Percentiles rank a stretch among this genome's conserved stretches.
These are phyloP conservation scores for Sutorius australiensis DNA, from an alignment of 768 basidiomycete genomes.

Conservation along the genomic window DNA sequence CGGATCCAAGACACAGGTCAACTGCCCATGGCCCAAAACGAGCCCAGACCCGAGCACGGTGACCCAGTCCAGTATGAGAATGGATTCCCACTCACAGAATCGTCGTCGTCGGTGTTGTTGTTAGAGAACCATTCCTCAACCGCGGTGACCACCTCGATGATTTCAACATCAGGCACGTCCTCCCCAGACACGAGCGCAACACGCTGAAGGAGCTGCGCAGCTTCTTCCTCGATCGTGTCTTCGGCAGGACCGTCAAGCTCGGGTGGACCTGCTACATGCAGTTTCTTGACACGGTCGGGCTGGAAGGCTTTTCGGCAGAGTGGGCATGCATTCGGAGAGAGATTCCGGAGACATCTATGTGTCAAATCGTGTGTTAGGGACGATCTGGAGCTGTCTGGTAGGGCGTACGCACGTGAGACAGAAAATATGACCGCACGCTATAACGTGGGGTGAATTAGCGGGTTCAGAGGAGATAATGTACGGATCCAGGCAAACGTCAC, in stretches of 20 bases:
- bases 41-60: not conserved
- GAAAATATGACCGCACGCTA: slow-evolving; percentile 77
- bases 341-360: slow-evolving; percentile 52
- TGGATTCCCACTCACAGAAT: slow-evolving; percentile 25
- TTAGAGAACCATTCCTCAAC: slow-evolving; percentile 49
- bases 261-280: slow-evolving; percentile 56
- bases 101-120: slow-evolving; percentile 40
- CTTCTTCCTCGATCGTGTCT: slow-evolving; percentile 41
- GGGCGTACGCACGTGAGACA: slow-evolving; percentile 53
- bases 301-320: slow-evolving; percentile 62
- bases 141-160: slow-evolving; percentile 41
- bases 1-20: slow-evolving; percentile 13
- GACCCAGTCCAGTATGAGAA: slow-evolving; percentile 5
- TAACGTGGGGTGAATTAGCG: slow-evolving; percentile 58
- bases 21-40: not conserved
- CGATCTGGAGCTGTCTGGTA: slow-evolving; percentile 12
- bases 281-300: slow-evolving; percentile 56
- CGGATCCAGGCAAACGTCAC: slow-evolving; percentile 71
- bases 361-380: slow-evolving; percentile 3
- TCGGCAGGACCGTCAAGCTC: slow-evolving; percentile 33
- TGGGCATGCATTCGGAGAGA: slow-evolving; percentile 54
- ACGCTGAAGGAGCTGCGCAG: slow-evolving; percentile 35
- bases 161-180: slow-evolving; percentile 30
- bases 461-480: slow-evolving; percentile 50
- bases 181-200: slow-evolving; percentile 35